phyloP scores from a whole-genome alignment of 768 basidiomycete species.

The Termitomyces sp. region DNA sequence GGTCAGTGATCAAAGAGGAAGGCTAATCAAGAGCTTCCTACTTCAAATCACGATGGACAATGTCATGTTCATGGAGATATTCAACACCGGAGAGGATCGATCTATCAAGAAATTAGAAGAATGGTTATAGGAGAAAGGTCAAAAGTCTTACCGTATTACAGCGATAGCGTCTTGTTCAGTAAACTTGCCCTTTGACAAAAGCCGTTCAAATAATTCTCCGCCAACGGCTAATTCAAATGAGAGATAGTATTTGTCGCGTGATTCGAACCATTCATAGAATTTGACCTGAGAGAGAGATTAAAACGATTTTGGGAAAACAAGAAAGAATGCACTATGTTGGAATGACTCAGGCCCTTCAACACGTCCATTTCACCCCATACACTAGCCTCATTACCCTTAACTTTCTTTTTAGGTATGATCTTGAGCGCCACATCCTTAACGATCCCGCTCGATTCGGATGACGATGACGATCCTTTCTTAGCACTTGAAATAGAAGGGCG shows the following conservation, averaged over 20 bases:
- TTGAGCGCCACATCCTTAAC: conserved; percentile 81
- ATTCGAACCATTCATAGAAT: conserved; percentile 97
- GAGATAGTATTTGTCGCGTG: conserved; percentile 91
- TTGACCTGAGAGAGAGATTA: conserved; percentile 57
- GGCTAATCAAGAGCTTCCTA: conserved; percentile 23
- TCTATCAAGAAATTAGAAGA: conserved; percentile 29
- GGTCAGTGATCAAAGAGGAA: neutral
- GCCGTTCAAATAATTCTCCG: conserved; percentile 91
- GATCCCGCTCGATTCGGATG: conserved; percentile 23
- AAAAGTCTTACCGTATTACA: conserved; percentile 57
- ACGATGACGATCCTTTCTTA: conserved; percentile 3
- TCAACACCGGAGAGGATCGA: conserved; percentile 81
- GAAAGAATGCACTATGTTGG: conserved; percentile 69
- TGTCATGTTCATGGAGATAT: conserved; percentile 88
- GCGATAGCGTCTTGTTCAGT: conserved; percentile 87
- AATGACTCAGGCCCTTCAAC: conserved; percentile 82
- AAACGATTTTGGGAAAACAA: neutral
- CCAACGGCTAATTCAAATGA: conserved; percentile 91
- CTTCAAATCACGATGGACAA: conserved; percentile 97
- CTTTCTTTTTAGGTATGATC: conserved; percentile 92
- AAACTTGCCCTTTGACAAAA: conserved; percentile 82
- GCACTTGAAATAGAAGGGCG: conserved; percentile 17
- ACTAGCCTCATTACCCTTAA: conserved; percentile 82
- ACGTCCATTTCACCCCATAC: conserved; percentile 96
- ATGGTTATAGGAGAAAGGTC: neutral